A percentile compares a stretch with the other conserved stretches of the same genome.
These are phyloP conservation scores for Neltuma alba DNA, from an alignment of 306 rosid genomes.

Conservation along the genomic window DNA sequence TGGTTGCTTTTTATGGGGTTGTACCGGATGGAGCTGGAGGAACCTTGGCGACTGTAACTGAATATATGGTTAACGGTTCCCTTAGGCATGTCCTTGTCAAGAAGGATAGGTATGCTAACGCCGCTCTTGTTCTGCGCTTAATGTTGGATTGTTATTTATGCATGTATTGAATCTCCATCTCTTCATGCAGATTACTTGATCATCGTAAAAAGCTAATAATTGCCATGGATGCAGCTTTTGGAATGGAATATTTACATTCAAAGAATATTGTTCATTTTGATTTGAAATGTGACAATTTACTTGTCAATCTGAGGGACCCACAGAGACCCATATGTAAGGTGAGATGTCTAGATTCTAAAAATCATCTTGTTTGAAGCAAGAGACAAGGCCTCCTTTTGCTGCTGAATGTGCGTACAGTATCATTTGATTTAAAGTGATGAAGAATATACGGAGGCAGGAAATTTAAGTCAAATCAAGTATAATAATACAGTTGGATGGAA, in stretches of 20 bases:
- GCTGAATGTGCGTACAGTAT: not conserved
- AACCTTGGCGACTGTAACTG: slow-evolving; percentile 88
- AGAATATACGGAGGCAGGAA: not conserved
- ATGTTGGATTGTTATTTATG: slow-evolving; percentile 22
- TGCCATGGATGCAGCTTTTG: slow-evolving; percentile 96
- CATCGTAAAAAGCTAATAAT: slow-evolving; percentile 78
- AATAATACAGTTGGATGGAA: slow-evolving; percentile 5
- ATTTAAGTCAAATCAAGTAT: slow-evolving; percentile 7
- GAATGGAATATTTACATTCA: slow-evolving; percentile 96
- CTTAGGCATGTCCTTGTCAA: slow-evolving; percentile 75
- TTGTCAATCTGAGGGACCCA: slow-evolving; percentile 88
- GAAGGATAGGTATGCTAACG: slow-evolving; percentile 67
- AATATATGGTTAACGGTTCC: slow-evolving; percentile 94
- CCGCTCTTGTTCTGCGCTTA: slow-evolving; percentile 10
- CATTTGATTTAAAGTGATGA: not conserved
- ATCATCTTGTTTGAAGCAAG: slow-evolving; percentile 20
- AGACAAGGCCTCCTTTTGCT: slow-evolving; percentile 5
- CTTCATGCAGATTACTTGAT: slow-evolving; percentile 76
- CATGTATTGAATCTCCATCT: slow-evolving; percentile 28
- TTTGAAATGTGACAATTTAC: slow-evolving; percentile 93
- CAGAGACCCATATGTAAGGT: slow-evolving; percentile 96
- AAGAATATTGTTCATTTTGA: slow-evolving; percentile 95
- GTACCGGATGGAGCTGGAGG: slow-evolving; percentile 90
- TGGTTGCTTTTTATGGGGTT: slow-evolving; percentile 89
- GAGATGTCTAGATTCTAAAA: slow-evolving; percentile 25